These are phyloP conservation scores for Dothideomycetidae sp. DNA, from an alignment of 2,329 filamentous ascomycete genomes.

Conservation along the genomic window DNA sequence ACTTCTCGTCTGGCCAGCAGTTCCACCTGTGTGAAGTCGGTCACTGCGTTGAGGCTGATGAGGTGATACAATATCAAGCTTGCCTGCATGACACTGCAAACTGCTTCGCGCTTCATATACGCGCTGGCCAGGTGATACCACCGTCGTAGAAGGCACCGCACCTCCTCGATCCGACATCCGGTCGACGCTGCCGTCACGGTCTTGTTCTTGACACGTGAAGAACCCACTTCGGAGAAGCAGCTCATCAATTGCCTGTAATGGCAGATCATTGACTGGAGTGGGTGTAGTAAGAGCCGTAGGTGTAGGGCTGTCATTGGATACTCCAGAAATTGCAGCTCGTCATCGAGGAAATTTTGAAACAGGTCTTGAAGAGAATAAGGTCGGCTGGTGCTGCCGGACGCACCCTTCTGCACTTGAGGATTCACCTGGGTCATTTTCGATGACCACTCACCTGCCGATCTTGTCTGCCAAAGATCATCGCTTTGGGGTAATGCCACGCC, in stretches of 20 bases:
- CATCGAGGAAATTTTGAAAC: constrained; percentile 53
- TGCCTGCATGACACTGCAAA: constrained; percentile 46
- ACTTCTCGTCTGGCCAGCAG: constrained; percentile 48
- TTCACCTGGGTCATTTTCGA: constrained; percentile 45
- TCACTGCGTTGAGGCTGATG: constrained; percentile 53
- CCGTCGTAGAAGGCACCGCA: constrained; percentile 47
- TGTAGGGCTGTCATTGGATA: constrained; percentile 42
- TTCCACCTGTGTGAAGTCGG: constrained; percentile 54
- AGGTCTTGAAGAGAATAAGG: constrained; percentile 49
- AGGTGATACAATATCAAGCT: constrained; percentile 58
- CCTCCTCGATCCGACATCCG: constrained; percentile 47
- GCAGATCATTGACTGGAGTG: constrained; percentile 49
- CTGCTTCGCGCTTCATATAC: constrained; percentile 41
- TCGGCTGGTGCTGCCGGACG: constrained; percentile 37
- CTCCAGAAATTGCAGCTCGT: constrained; percentile 42
- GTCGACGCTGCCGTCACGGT: constrained; percentile 46
- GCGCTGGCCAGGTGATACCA: constrained; percentile 53
- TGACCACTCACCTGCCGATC: constrained; percentile 45
- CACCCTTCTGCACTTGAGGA: constrained; percentile 38
- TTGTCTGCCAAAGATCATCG: constrained; percentile 49
- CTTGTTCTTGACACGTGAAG: constrained; percentile 32
- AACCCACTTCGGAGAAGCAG: constrained; percentile 46
- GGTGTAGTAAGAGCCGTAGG: constrained; percentile 53
- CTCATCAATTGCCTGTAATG: constrained; percentile 51
- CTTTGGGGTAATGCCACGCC: constrained; percentile 49